Evolutionary conservation across 345 rosid species (phyloP), one percentile per base, ranked within the genome.

Genomic region (Viola odorata): DNA sequence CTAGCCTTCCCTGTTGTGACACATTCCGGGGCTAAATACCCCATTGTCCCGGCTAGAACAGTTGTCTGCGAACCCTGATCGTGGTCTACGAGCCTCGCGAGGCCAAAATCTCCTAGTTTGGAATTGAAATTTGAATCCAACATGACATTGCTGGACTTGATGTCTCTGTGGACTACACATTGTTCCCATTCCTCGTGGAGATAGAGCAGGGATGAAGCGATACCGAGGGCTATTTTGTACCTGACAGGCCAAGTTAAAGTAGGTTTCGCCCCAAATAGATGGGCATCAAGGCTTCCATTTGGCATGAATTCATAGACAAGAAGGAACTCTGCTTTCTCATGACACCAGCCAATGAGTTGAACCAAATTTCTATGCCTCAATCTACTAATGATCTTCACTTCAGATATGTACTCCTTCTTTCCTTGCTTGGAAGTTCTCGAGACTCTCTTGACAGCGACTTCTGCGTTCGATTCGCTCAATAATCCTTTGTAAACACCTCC

Each of bases 171-270:
- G 47, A 69, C 72, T 11, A 61, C 67, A 14, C 66, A 69, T 41
- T 69, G 72, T 32, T 69, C 72, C 72, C 72, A 69, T 62, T 69
- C 72, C 49, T 69, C 72, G 36, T 69, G 72, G 39, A 69, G 72
- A 62, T 69, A 69, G 49, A 62, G 3, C 42, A 69, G 51, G 1
- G 66, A 53, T 17, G 72, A 69, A 37, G 72, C 72, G 40, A 69
- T 41, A 3, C 72, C 72, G 1, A 62, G 41, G 5, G 67, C 72
- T 14, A 62, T 69, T 41, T 69, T 69, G 57, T 69, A 69, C 61
- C 72, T 69, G 2, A 62, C n/a, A 5, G 37, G 17, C 72, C 66
- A 69, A 5, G 48, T 15, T 56, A 69, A 49, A 37, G 17, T n/a
- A 5, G 50, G 41, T 69, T 41, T 37, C 7, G 57, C 56, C 32